A percentile compares a stretch with the other conserved stretches of the same genome.
Evolutionary conservation across 331 rosid genomes (phyloP).

Genomic region (Quercus lobata): DNA sequence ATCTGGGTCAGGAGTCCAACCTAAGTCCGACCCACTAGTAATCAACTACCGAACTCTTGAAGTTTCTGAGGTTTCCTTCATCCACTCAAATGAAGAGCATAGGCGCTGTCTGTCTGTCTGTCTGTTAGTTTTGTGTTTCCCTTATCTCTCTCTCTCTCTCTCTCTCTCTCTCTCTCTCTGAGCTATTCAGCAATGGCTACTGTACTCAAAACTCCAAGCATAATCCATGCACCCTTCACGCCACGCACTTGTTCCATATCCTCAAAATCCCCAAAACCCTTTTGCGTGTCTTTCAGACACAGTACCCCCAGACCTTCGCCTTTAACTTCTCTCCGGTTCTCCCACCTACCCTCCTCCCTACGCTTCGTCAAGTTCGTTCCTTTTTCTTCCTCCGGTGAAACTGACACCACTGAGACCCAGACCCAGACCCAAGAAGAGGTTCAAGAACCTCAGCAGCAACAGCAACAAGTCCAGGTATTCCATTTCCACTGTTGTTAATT

Average conservation of each 20-base stretch:
- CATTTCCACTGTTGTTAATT: background rate
- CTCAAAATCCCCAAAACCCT: conserved; percentile 10
- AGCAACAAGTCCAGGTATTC: conserved; percentile 22
- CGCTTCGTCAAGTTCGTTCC: conserved; percentile 28
- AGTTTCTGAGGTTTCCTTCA: too few relatives aligned
- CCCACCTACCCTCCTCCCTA: conserved; percentile 15
- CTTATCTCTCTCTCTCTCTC: conserved; percentile 20
- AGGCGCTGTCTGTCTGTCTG: too few relatives aligned
- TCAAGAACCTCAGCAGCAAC: conserved; percentile 20
- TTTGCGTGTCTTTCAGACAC: conserved; percentile 15
- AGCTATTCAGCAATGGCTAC: conserved; percentile 21
- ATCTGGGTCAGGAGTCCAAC: too few relatives aligned
- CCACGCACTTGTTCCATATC: background rate
- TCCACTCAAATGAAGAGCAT: too few relatives aligned
- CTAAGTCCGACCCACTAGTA: too few relatives aligned
- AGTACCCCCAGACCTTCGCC: conserved; percentile 6
- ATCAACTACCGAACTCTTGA: too few relatives aligned
- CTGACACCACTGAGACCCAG: conserved; percentile 25
- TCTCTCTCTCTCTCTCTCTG: conserved; percentile 1
- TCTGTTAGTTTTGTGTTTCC: background rate
- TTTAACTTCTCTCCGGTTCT: conserved; percentile 16
- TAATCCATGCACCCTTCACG: conserved; percentile 17
- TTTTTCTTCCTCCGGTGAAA: conserved; percentile 33
- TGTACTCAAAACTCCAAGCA: conserved; percentile 24
- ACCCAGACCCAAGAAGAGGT: conserved; percentile 28